Evolutionary conservation across 2,329 filamentous ascomycete species (phyloP).

Genomic region (Colletotrichum graminicola): DNA sequence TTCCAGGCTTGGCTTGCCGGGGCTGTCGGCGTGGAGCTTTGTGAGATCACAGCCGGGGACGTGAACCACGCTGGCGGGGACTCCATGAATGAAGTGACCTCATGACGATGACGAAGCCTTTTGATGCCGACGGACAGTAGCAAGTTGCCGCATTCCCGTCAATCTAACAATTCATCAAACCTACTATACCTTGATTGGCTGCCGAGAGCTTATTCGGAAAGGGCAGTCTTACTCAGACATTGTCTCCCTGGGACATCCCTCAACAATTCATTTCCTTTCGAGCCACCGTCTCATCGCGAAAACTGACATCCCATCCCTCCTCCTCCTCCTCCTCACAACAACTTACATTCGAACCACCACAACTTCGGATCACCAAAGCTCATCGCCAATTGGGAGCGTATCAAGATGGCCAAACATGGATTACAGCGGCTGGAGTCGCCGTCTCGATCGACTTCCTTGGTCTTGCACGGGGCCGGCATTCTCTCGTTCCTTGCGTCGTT

Average conservation of each 20-base stretch:
- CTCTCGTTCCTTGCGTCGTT: slow-evolving; percentile 67
- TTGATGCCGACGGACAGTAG: slow-evolving; percentile 30
- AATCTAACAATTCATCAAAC: slow-evolving; percentile 23
- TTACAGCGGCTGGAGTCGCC: slow-evolving; percentile 76
- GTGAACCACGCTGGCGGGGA: slow-evolving; percentile 19
- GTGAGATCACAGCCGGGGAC: slow-evolving; percentile 24
- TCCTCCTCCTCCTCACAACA: slow-evolving; percentile 20
- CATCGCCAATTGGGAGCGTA: neutral
- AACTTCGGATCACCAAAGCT: slow-evolving; percentile 16
- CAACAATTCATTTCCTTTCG: slow-evolving; percentile 10
- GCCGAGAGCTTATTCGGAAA: slow-evolving; percentile 2
- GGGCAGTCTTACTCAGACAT: slow-evolving; percentile 29
- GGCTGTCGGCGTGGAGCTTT: slow-evolving; percentile 20
- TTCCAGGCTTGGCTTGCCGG: slow-evolving; percentile 14
- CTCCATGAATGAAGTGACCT: slow-evolving; percentile 42
- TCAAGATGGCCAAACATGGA: slow-evolving; percentile 64
- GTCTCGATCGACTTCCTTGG: slow-evolving; percentile 71
- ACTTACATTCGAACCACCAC: slow-evolving; percentile 2
- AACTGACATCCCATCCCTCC: slow-evolving; percentile 25
- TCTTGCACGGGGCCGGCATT: slow-evolving; percentile 69
- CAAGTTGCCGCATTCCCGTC: slow-evolving; percentile 29
- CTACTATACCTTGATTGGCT: slow-evolving; percentile 31
- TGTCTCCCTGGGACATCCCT: slow-evolving; percentile 36
- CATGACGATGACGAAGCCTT: slow-evolving; percentile 36
- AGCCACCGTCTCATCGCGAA: slow-evolving; percentile 11